Evolutionary conservation across 345 rosid species (phyloP).

Genomic region (Citrus glauca): DNA sequence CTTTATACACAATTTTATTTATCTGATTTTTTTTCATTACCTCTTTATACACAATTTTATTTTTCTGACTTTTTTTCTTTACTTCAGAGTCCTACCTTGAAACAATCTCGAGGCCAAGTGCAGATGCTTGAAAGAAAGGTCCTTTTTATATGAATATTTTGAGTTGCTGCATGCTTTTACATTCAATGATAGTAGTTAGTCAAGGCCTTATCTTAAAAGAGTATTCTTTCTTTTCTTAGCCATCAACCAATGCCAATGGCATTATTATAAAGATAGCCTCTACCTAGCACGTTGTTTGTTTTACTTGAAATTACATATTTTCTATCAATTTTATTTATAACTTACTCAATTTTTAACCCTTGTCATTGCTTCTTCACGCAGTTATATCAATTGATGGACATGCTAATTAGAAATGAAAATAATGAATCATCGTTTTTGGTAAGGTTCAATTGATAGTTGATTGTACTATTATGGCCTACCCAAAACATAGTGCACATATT

Average conservation of each 20-base stretch:
- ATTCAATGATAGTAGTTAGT: neutral
- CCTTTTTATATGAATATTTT: neutral
- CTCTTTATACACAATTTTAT: neutral
- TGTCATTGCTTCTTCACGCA: slow-evolving; percentile 32
- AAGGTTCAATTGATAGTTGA: slow-evolving; percentile 14
- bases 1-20: neutral
- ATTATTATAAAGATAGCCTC: neutral
- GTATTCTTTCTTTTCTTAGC: neutral
- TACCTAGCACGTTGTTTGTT: neutral
- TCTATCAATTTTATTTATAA: neutral
- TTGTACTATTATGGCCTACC: neutral
- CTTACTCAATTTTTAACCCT: slow-evolving; percentile 1
- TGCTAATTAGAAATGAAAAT: slow-evolving; percentile 55
- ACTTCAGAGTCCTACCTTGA: slow-evolving; percentile 69
- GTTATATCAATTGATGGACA: slow-evolving; percentile 72
- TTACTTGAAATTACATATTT: neutral
- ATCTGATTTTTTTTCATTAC: neutral
- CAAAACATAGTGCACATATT: neutral
- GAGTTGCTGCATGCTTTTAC: neutral
- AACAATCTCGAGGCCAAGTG: slow-evolving; percentile 64
- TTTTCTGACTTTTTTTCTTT: slow-evolving; percentile 17
- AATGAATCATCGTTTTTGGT: slow-evolving; percentile 51
- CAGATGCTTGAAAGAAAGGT: slow-evolving; percentile 75
- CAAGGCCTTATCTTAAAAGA: neutral
- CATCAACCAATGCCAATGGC: neutral